Evolutionary conservation across 2,329 filamentous ascomycete genomes (phyloP), one percentile per base, ranked within the genome.

Genomic region (Colletotrichum zoysiae): DNA sequence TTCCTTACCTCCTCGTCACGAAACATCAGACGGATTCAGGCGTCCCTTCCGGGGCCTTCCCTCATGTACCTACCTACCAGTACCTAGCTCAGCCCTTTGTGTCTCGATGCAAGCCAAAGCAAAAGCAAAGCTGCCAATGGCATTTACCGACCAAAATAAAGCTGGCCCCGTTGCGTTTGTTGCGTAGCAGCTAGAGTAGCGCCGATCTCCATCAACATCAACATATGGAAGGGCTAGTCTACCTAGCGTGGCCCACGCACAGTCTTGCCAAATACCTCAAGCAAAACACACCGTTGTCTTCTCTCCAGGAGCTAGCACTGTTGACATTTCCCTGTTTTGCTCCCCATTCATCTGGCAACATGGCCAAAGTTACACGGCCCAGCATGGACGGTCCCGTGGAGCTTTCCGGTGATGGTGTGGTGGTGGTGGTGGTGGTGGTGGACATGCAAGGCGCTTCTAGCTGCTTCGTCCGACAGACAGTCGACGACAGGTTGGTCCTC

Each of bases 391-490:
- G 44, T 18, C 44, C 20, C 12, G 44, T 23, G 30, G 30, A 33
- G 26, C 42, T 50, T 33, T 26, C n/a, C 23, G 58, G 14, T 61
- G 58, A 30, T 50, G 42, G n/a, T 50, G 44, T 48, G 26, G 26
- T 35, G 11, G 33, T 48, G 26, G 46, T 40, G 57, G 38, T 48
- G 23, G 26, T 35, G 20, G 33, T 48, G 26, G 46, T 40, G 57
- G 38, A 50, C 42, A 68, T 68, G 59, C 65, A 59, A 38, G 58
- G 58, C 38, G 69, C 65, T 69, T 68, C 69, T 71, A 68, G 65
- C 46, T 68, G 58, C 69, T 59, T 69, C 69, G 58, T 71, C 69
- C 53, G 53, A 46, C 40, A 14, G 12, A 71, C 69, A 23, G 58
- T 64, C 18, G 20, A 20, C 68, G 64, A 58, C 50, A 9, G 56